These are phyloP conservation scores for Sclerotinia trifoliorum DNA, from an alignment of 2,329 filamentous ascomycete genomes.

Conservation along the genomic window DNA sequence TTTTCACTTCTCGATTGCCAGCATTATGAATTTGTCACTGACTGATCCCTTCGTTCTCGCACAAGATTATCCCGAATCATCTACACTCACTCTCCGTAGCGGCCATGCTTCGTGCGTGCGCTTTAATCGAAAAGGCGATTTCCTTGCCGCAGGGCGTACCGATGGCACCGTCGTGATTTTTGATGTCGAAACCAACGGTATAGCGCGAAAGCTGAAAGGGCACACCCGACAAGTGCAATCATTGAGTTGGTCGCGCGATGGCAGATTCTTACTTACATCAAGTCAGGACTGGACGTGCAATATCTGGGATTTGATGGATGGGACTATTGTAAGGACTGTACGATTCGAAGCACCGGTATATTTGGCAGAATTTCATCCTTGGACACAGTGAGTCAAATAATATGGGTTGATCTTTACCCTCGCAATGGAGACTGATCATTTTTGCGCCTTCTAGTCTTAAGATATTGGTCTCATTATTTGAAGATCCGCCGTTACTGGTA, in stretches of 20 bases:
- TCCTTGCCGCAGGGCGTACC: constrained; percentile 87
- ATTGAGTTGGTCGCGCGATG: constrained; percentile 90
- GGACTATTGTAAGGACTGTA: constrained; percentile 72
- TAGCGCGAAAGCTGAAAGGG: constrained; percentile 88
- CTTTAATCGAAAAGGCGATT: constrained; percentile 93
- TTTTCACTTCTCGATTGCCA: not conserved
- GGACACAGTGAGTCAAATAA: constrained; percentile 66
- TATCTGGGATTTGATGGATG: constrained; percentile 83
- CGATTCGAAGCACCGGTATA: constrained; percentile 92
- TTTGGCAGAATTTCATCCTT: constrained; percentile 91
- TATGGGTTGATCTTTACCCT: not conserved
- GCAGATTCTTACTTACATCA: constrained; percentile 85
- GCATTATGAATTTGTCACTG: constrained; percentile 67
- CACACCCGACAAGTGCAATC: constrained; percentile 94
- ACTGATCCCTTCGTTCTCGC: constrained; percentile 69
- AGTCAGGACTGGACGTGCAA: constrained; percentile 97
- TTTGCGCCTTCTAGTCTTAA: constrained; percentile 57
- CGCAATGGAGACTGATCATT: constrained; percentile 8
- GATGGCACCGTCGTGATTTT: constrained; percentile 96
- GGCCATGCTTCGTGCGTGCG: constrained; percentile 67
- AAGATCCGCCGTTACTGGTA: constrained; percentile 86
- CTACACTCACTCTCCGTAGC: constrained; percentile 80
- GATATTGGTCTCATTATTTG: constrained; percentile 89
- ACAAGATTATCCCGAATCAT: constrained; percentile 85
- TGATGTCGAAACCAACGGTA: constrained; percentile 95